Conservation (phyloP, 306 rosid species). For the Corylus avellana region DNA sequence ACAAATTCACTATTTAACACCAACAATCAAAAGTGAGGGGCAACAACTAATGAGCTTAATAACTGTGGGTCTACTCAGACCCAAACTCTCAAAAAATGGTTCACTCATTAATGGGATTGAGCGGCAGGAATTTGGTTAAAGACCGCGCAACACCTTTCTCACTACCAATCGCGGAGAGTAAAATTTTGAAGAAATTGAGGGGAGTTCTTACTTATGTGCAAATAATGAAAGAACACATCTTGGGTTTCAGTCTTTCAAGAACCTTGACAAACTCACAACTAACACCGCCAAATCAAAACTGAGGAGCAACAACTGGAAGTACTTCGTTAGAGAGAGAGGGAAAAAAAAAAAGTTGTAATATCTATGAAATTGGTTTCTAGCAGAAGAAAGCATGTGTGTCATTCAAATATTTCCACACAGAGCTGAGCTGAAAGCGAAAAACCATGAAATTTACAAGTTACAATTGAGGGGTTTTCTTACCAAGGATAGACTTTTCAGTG, state of each 20-base stretch:
- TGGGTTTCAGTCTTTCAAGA: slow-evolving; percentile 41
- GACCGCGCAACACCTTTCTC: slow-evolving; percentile 41
- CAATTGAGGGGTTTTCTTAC: too few relatives aligned
- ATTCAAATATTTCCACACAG: not conserved
- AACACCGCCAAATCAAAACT: too few relatives aligned
- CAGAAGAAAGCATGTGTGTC: not conserved
- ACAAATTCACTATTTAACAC: slow-evolving; percentile 37
- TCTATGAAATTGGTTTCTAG: not conserved
- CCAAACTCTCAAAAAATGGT: slow-evolving; percentile 79
- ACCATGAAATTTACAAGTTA: too few relatives aligned
- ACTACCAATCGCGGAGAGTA: slow-evolving; percentile 30
- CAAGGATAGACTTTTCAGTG: too few relatives aligned
- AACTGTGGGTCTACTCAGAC: slow-evolving; percentile 51
- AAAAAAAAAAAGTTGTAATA: not conserved
- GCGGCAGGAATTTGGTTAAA: slow-evolving; percentile 49
- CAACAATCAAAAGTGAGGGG: slow-evolving; percentile 63
- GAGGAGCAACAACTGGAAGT: too few relatives aligned
- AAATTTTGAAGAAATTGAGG: slow-evolving; percentile 54
- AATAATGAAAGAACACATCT: slow-evolving; percentile 54
- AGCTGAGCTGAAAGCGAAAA: too few relatives aligned
- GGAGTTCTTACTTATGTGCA: slow-evolving; percentile 66
- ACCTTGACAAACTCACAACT: too few relatives aligned
- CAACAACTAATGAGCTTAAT: slow-evolving; percentile 64
- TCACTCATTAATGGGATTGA: slow-evolving; percentile 83
- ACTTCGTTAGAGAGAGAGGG: not conserved